Percentiles rank a stretch among this genome's conserved stretches.
These are phyloP conservation scores for Croton laevigatus DNA, from an alignment of 441 rosid genomes.

Conservation along the genomic window DNA sequence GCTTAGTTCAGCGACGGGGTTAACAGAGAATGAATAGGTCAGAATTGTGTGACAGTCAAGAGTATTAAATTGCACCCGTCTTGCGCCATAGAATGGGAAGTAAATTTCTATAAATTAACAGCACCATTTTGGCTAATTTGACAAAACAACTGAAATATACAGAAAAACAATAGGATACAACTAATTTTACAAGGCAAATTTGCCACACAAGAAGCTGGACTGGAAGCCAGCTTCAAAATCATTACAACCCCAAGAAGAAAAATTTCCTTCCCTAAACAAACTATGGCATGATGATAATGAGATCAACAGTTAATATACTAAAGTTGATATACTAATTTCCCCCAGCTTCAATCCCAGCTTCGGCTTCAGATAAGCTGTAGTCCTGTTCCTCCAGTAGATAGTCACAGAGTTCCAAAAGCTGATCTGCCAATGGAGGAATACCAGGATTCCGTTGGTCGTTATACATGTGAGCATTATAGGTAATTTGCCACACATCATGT, in stretches of 20 bases:
- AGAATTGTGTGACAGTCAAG: too few relatives aligned
- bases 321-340: not conserved
- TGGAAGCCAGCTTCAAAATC: not conserved
- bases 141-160: conserved; percentile 8
- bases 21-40: too few relatives aligned
- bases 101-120: not conserved
- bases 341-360: conserved; percentile 48
- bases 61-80: too few relatives aligned
- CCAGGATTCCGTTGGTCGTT: conserved; percentile 84
- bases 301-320: not conserved
- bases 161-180: not conserved
- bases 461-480: conserved; percentile 76
- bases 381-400: conserved; percentile 51
- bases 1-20: too few relatives aligned
- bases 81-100: too few relatives aligned
- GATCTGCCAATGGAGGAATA: conserved; percentile 97
- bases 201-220: conserved; percentile 14
- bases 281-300: not conserved
- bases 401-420: conserved; percentile 88
- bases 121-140: not conserved
- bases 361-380: conserved; percentile 61
- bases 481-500: conserved; percentile 87
- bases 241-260: conserved; percentile 12
- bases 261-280: not conserved
- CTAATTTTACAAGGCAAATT: conserved; percentile 17